Evolutionary conservation across 148 eudicot genomes (phyloP).

Genomic region (Talinum fruticosum): DNA sequence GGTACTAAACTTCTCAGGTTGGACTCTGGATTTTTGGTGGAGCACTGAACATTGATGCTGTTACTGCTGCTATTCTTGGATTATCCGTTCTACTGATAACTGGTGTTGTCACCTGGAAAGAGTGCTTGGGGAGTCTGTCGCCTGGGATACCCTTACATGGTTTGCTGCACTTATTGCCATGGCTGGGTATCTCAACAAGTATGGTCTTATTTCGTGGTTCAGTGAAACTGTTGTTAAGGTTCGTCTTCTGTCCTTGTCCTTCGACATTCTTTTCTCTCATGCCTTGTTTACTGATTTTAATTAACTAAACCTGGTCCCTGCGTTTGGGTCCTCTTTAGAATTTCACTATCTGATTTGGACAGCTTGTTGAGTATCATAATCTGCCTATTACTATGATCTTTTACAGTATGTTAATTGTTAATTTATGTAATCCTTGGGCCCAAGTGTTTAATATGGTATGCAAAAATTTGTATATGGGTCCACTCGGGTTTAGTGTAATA

Average conservation of each 20-base stretch:
- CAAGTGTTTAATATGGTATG: background rate
- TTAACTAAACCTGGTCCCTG: background rate
- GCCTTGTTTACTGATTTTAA: background rate
- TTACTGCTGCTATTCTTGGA: slow-evolving; percentile 97
- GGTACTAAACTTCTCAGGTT: slow-evolving; percentile 44
- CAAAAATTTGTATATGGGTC: too few relatives aligned
- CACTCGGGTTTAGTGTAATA: too few relatives aligned
- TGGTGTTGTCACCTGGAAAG: slow-evolving; percentile 97
- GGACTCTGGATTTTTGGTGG: slow-evolving; percentile 96
- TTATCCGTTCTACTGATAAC: slow-evolving; percentile 72
- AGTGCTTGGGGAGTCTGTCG: slow-evolving; percentile 86
- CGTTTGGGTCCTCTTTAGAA: background rate
- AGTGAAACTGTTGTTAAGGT: slow-evolving; percentile 96
- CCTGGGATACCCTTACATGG: slow-evolving; percentile 98
- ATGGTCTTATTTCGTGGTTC: slow-evolving; percentile 96
- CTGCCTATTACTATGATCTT: background rate
- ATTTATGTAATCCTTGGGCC: background rate
- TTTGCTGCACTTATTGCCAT: slow-evolving; percentile 97
- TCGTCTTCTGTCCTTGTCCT: slow-evolving; percentile 8
- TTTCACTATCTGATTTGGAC: background rate
- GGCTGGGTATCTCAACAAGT: slow-evolving; percentile 99
- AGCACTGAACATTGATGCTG: slow-evolving; percentile 76
- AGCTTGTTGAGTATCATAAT: background rate
- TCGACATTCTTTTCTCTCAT: background rate
- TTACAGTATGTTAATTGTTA: background rate